These are phyloP conservation scores for Podospora sp. DNA, from an alignment of 495 filamentous ascomycete genomes.

Conservation along the genomic window DNA sequence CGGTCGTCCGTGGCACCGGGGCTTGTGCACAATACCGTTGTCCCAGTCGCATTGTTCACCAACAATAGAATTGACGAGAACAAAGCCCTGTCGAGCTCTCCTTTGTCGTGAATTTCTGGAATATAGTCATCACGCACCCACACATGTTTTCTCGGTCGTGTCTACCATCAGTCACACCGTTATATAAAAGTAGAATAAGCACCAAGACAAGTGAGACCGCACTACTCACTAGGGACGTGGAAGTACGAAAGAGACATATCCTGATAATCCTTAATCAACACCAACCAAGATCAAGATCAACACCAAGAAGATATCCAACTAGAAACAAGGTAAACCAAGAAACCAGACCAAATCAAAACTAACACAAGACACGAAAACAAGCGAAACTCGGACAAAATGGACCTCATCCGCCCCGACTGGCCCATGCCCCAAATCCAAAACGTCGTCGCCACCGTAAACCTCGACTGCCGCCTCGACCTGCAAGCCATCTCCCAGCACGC, in stretches of 20 bases:
- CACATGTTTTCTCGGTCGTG: not conserved
- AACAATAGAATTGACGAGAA: not conserved
- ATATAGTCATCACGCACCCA: not conserved
- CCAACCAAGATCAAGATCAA: too few relatives aligned
- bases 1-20: not conserved
- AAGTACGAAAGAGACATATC: too few relatives aligned
- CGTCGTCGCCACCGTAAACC: constrained; percentile 96
- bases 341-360: not conserved
- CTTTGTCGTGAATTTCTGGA: not conserved
- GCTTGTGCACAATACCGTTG: not conserved
- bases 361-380: too few relatives aligned
- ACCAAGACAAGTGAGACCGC: too few relatives aligned
- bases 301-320: too few relatives aligned
- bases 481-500: constrained; percentile 94
- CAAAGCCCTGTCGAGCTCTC: not conserved
- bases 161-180: too few relatives aligned
- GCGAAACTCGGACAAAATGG: too few relatives aligned
- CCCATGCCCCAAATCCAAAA: constrained; percentile 49
- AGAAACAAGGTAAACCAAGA: too few relatives aligned
- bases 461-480: constrained; percentile 90
- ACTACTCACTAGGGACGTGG: too few relatives aligned
- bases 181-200: not conserved
- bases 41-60: not conserved
- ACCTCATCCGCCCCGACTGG: constrained; percentile 24
- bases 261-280: too few relatives aligned